Conservation (phyloP, 306 rosid genomes). For the Betula pendula region DNA sequence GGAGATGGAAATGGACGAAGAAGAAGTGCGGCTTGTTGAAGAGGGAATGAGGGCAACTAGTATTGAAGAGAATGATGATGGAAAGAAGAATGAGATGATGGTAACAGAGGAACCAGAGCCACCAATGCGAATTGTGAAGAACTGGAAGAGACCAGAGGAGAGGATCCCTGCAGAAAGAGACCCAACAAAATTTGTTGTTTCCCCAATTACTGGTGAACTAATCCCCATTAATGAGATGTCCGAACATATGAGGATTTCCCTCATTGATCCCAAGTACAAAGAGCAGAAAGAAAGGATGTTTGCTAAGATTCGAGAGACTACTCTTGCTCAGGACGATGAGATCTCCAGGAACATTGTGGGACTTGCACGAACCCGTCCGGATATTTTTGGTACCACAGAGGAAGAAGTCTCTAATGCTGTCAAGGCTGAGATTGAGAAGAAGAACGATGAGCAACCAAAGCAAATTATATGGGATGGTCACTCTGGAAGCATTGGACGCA, state of each 20-base stretch:
- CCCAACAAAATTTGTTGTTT: constrained; percentile 78
- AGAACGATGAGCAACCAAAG: constrained; percentile 93
- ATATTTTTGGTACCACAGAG: constrained; percentile 94
- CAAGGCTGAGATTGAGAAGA: constrained; percentile 95
- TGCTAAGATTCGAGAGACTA: constrained; percentile 96
- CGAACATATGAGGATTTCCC: constrained; percentile 95
- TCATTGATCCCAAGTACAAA: constrained; percentile 95
- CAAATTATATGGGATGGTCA: constrained; percentile 99
- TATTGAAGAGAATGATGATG: constrained; percentile 69
- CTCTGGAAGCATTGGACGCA: constrained; percentile 93
- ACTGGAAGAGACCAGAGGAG: constrained; percentile 98
- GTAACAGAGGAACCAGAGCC: constrained; percentile 71
- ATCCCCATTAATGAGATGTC: constrained; percentile 92
- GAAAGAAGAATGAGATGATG: constrained; percentile 55
- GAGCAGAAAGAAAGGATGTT: constrained; percentile 98
- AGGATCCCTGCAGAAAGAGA: constrained; percentile 81
- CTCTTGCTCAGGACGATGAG: constrained; percentile 94
- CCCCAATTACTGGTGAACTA: constrained; percentile 90
- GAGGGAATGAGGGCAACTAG: constrained; percentile 84
- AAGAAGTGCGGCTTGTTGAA: constrained; percentile 90
- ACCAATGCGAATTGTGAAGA: constrained; percentile 94
- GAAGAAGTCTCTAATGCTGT: constrained; percentile 98
- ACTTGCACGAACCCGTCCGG: constrained; percentile 93
- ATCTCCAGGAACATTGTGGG: constrained; percentile 89
- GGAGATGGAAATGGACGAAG: constrained; percentile 99